These are phyloP conservation scores for Petunia axillaris DNA, from an alignment of 257 asterid genomes.

Conservation along the genomic window DNA sequence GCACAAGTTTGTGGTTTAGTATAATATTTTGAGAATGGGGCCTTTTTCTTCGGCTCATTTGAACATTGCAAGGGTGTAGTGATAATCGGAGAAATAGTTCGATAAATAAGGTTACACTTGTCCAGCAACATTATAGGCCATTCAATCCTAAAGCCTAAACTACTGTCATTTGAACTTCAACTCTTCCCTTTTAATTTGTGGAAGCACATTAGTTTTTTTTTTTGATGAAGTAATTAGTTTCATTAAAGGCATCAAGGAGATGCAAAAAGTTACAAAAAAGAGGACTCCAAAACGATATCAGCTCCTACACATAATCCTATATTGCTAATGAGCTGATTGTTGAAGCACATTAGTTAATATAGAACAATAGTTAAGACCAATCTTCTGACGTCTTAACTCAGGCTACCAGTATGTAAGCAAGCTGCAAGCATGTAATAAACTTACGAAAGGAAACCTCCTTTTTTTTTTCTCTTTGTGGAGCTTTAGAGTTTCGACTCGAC, in stretches of 20 bases:
- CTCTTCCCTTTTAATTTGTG: not conserved
- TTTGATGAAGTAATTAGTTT: no score
- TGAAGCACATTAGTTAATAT: not conserved
- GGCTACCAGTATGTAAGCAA: no score
- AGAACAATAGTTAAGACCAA: not conserved
- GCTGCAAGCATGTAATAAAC: no score
- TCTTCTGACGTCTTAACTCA: no score
- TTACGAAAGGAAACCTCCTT: no score
- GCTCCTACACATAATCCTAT: no score
- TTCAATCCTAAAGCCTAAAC: not conserved
- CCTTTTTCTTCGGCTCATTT: conserved; percentile 7
- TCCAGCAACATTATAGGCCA: not conserved
- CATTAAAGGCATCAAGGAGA: no score
- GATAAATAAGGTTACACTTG: not conserved
- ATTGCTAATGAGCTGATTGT: not conserved
- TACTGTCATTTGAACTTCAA: not conserved
- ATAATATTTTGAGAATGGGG: not conserved
- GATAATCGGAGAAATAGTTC: not conserved
- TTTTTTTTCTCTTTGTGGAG: no score
- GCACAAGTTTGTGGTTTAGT: not conserved
- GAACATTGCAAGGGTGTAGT: not conserved
- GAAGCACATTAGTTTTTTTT: not conserved
- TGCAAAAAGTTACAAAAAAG: no score
- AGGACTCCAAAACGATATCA: no score
- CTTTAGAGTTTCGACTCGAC: no score